phyloP scores from a whole-genome alignment of 2,329 filamentous ascomycete genomes.

The Xylaria sp. region DNA sequence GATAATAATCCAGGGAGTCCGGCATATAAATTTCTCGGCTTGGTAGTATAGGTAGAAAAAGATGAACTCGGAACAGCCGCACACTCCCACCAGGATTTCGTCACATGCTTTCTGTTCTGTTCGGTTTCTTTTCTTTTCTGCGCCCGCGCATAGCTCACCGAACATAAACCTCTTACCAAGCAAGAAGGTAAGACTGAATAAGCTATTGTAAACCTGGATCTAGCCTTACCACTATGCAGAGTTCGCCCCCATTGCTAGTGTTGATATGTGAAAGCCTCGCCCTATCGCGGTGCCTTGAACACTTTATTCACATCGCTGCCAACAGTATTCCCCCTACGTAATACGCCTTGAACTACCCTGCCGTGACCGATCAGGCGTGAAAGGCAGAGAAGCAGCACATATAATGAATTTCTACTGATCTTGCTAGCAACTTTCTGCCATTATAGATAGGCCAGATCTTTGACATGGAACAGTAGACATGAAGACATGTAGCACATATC shows the following conservation, averaged over 20 bases:
- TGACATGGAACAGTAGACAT: background rate
- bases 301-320: background rate
- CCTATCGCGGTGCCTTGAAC: background rate
- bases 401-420: background rate
- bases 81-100: background rate
- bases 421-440: too few relatives aligned
- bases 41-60: background rate
- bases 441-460: background rate
- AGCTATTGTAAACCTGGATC: background rate
- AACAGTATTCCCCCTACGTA: background rate
- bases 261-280: background rate
- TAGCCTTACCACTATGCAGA: background rate
- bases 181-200: background rate
- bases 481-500: background rate
- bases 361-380: background rate
- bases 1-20: background rate
- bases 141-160: background rate
- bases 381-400: background rate
- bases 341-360: background rate
- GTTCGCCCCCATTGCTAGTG: background rate
- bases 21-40: background rate
- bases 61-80: background rate
- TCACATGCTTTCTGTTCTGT: background rate
- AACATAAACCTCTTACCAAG: background rate
- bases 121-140: conserved; percentile 8